phyloP scores from a whole-genome alignment of 2,329 filamentous ascomycete species.

The Stachybotrys elegans region DNA sequence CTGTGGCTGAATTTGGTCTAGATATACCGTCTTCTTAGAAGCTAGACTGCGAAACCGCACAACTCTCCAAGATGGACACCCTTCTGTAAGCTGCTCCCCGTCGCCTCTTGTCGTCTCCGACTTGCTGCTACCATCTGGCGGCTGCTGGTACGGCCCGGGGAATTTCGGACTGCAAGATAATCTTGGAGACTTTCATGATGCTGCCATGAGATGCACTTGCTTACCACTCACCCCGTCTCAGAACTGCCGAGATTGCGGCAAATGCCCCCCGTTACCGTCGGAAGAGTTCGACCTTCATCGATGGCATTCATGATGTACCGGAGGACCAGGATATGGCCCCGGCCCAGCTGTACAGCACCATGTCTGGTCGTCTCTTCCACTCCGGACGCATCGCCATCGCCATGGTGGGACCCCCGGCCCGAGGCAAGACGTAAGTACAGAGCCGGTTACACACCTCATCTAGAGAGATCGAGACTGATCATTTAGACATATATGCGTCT shows the following conservation, averaged over 20 bases:
- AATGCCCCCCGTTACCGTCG: constrained; percentile 86
- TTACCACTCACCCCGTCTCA: constrained; percentile 33
- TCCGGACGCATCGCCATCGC: constrained; percentile 96
- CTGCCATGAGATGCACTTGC: not conserved
- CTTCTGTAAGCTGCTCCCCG: no score
- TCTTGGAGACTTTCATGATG: no score
- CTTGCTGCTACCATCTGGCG: no score
- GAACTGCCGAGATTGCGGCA: constrained; percentile 86
- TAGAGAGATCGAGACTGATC: constrained; percentile 13
- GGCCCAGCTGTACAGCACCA: constrained; percentile 95
- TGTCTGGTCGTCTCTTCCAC: constrained; percentile 94
- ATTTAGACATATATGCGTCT: constrained; percentile 86
- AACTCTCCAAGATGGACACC: no score
- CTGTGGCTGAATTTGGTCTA: no score
- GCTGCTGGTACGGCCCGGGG: no score
- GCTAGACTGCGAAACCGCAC: no score
- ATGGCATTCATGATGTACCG: constrained; percentile 91
- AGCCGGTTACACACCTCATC: not conserved
- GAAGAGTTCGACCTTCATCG: constrained; percentile 92
- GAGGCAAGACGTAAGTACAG: constrained; percentile 78
- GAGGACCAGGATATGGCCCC: constrained; percentile 81
- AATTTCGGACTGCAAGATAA: no score
- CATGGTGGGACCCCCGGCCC: constrained; percentile 89
- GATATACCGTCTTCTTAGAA: no score
- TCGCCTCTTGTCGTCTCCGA: no score